Evolutionary conservation across 2,329 filamentous ascomycete genomes (phyloP), one percentile per base, ranked within the genome.

Genomic region (Mollisiaceae sp.): DNA sequence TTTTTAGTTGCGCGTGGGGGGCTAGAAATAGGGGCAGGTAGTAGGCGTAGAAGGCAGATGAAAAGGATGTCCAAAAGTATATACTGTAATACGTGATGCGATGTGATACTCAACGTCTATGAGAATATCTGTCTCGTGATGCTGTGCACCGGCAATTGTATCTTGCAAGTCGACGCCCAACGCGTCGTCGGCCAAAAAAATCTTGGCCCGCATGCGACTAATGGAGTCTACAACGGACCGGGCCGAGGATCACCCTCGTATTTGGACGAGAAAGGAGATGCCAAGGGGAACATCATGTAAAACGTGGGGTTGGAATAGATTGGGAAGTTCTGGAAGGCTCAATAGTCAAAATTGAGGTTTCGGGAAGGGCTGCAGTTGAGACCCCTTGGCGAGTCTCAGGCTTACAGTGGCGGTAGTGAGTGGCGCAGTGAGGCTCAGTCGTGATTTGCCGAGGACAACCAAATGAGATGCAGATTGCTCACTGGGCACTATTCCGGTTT

Each of bases 201-300:
- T 15, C 6, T 24, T 59, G n/a, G 47, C 15, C 54, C 14, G 22
- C 18, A 43, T 54, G n/a, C 8, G 4, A 14, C 50, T 35, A 54
- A 54, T 11, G 27, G 4, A 32, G 4, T 32, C 27, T 27, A 35
- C 14, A 4, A 8, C 63, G 63, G 63, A 22, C 50, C 63, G 59
- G 63, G 41, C 63, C 63, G 63, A 61, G 39, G 41, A 38, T 55
- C 5, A 43, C 18, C 47, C 47, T 62, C 18, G 32, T 54, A 35
- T 54, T 35, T 54, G 22, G 45, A 32, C 27, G 27, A 32, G 27
- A 32, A 32, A 3, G 27, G 27, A 15, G 50, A 54, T 54, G 50
- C 22, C 50, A 24, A 54, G 50, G 22, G 6, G 18, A 35, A 54
- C 50, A 32, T 54, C 9, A 35, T 24, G 22, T 50, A 24, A 22